Evolutionary conservation across 1,139 yeast genomes (phyloP), one percentile per base, ranked within the genome.

Genomic region (Saccharomyces hybrid): DNA sequence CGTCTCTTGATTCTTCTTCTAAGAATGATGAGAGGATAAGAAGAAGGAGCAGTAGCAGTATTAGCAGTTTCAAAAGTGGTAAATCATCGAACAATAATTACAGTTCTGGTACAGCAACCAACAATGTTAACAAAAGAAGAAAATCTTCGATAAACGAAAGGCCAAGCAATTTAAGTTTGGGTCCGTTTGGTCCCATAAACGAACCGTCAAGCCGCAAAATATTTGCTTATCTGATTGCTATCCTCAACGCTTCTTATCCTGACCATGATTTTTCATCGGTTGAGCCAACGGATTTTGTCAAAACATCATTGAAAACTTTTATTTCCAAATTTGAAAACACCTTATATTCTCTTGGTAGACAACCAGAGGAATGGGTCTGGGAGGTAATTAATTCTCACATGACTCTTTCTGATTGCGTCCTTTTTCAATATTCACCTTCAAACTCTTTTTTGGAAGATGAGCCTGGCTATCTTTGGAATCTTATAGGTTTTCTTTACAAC

Each of bases 171-270:
- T 61, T 68, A 28, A 67, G 61, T 48, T 65, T 69, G 52, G 88
- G 97, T 0, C 99, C 99, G 0, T 93, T 93, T 74, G 99, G 99
- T 0, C 96, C 98, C 0, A 77, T 93, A 50, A 87, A 86, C 65
- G 86, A 85, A 62, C 82, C 86, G 5, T 83, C 95, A 1, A 86
- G 96, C 32, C 80, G 97, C 60, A 85, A 88, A 70, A 85, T 93
- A 1, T 93, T 93, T 75, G 95, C 97, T 0, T 88, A 91, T 68
- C 75, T 93, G 54, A 88, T 93, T 57, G 95, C 96, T 1, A 91
- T 93, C 41, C 76, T 93, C 54, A 93, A 93, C 70, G 88, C 95
- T 9, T 85, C 95, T 1, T 93, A 88, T 67, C 98, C 99, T 0
- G 99, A 93, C 69, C 96, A 93, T 67, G 99, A 93, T 67, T 93